Percentiles rank a stretch among this genome's conserved stretches.
Evolutionary conservation across 1,139 yeast species (phyloP).

Genomic region (Debaryomyces coudertii): DNA sequence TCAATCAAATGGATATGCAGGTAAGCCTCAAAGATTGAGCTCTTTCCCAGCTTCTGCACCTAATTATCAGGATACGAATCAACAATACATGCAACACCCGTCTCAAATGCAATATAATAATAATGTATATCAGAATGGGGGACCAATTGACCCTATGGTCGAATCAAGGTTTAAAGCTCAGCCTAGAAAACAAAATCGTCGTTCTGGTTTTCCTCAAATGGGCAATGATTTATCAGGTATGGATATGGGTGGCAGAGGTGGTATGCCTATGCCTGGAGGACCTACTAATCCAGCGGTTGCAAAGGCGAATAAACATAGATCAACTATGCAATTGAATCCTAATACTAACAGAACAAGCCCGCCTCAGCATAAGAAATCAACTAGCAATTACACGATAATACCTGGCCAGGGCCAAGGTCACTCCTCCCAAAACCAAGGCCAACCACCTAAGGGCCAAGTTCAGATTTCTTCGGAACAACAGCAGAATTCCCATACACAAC

Average conservation of each 20-base stretch:
- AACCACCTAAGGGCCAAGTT: conserved; percentile 13
- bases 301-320: conserved; percentile 2
- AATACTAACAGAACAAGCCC: conserved; percentile 14
- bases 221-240: conserved; percentile 38
- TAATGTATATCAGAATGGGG: conserved; percentile 20
- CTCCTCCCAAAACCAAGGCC: conserved; percentile 16
- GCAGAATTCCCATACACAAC: conserved; percentile 9
- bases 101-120: conserved; percentile 8
- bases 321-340: conserved; percentile 14
- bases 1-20: conserved; percentile 7
- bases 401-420: not conserved
- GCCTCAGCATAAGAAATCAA: conserved; percentile 21
- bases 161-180: conserved; percentile 30
- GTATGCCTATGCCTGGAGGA: conserved; percentile 45
- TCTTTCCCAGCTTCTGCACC: conserved; percentile 22
- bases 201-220: conserved; percentile 40
- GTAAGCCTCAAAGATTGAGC: conserved; percentile 18
- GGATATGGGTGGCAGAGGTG: conserved; percentile 56
- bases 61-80: conserved; percentile 17
- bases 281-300: conserved; percentile 11
- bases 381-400: conserved; percentile 9
- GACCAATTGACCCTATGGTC: conserved; percentile 33
- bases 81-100: conserved; percentile 12
- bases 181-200: conserved; percentile 37
- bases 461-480: conserved; percentile 10